phyloP scores from a whole-genome alignment of 2,329 filamentous ascomycete genomes.

The Cercospora citrullina region DNA sequence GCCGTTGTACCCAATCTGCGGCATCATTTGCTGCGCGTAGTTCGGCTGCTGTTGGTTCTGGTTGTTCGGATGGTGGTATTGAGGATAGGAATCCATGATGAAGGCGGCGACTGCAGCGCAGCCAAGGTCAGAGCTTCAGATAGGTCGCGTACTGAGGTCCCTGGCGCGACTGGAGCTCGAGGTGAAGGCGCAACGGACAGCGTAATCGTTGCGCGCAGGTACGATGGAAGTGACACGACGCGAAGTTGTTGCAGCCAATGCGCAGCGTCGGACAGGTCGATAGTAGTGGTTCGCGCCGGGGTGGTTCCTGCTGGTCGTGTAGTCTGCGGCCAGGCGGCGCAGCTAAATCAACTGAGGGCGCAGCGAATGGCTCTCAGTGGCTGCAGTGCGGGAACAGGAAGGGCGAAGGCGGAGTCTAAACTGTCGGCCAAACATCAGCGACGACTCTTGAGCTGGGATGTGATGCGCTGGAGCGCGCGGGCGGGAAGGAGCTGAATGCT shows the following conservation, averaged over 20 bases:
- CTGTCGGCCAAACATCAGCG: conserved; percentile 33
- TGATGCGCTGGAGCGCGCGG: conserved; percentile 22
- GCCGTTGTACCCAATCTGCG: conserved; percentile 77
- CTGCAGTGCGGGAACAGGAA: conserved; percentile 25
- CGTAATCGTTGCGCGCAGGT: conserved; percentile 24
- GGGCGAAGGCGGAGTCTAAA: conserved; percentile 28
- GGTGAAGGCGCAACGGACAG: conserved; percentile 26
- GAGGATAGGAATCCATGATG: conserved; percentile 50
- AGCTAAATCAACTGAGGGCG: conserved; percentile 19
- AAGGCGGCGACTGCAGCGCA: conserved; percentile 27
- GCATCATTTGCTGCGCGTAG: conserved; percentile 53
- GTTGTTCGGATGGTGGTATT: conserved; percentile 55
- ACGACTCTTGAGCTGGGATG: conserved; percentile 28
- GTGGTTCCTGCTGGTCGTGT: conserved; percentile 9
- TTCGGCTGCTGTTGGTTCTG: conserved; percentile 66
- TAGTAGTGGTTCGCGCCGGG: conserved; percentile 5
- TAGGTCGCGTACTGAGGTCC: conserved; percentile 13
- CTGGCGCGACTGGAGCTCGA: conserved; percentile 14
- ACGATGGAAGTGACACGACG: conserved; percentile 12
- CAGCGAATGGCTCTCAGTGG: conserved; percentile 26
- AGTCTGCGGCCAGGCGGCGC: conserved; percentile 22
- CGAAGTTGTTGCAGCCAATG: conserved; percentile 5
- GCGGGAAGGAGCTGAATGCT: conserved; percentile 28
- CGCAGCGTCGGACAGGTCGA: conserved; percentile 2
- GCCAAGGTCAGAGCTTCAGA: conserved; percentile 23